These are phyloP conservation scores for Monilinia vaccinii-corymbosi DNA, from an alignment of 2,329 filamentous ascomycete genomes.

Conservation along the genomic window DNA sequence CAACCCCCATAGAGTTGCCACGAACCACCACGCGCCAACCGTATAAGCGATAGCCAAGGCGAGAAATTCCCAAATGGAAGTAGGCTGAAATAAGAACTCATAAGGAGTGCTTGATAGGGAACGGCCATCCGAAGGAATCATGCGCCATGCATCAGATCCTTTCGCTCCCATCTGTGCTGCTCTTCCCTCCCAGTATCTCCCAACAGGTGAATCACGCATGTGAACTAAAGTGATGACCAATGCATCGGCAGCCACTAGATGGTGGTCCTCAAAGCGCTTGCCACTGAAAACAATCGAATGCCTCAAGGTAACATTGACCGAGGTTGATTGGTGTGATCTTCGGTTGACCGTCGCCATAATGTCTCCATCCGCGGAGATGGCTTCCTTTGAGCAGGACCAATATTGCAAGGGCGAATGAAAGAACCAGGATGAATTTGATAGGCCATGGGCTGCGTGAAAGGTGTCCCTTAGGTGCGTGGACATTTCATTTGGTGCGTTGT, in stretches of 20 bases:
- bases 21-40: constrained; percentile 54
- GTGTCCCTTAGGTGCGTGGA: constrained; percentile 38
- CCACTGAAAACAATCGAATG: constrained; percentile 76
- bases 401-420: constrained; percentile 78
- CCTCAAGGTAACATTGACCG: constrained; percentile 63
- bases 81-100: constrained; percentile 69
- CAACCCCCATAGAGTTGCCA: constrained; percentile 57
- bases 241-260: constrained; percentile 63
- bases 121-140: constrained; percentile 52
- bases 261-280: constrained; percentile 62
- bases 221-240: constrained; percentile 71
- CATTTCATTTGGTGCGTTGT: constrained; percentile 21
- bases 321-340: constrained; percentile 50
- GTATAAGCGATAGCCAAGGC: constrained; percentile 57
- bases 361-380: constrained; percentile 50
- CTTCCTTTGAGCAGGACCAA: constrained; percentile 59
- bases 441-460: constrained; percentile 50
- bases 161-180: constrained; percentile 44
- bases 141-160: constrained; percentile 46
- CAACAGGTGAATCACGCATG: constrained; percentile 53
- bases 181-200: constrained; percentile 54
- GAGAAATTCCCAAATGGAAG: constrained; percentile 57
- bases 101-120: constrained; percentile 53
- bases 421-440: constrained; percentile 60
- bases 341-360: constrained; percentile 62